phyloP scores from a whole-genome alignment of 306 rosid species.

The Abrus precatorius region DNA sequence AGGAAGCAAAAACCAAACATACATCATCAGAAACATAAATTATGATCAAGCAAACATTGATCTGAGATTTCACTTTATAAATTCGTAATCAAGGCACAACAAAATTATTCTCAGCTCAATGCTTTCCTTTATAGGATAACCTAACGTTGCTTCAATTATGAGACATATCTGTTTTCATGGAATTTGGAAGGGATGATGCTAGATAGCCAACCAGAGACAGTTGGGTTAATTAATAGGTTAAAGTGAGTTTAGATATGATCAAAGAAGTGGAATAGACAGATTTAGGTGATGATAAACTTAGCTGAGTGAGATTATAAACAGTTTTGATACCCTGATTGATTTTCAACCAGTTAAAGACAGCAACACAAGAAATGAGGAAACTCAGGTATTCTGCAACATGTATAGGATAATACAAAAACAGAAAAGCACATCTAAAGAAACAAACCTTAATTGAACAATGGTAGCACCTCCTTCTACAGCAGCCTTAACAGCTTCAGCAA shows the following conservation, averaged over 20 bases:
- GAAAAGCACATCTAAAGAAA: conserved; percentile 36
- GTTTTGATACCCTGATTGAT: background rate
- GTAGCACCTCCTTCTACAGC: conserved; percentile 94
- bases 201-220: conserved; percentile 14
- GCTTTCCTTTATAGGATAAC: conserved; percentile 15
- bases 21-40: conserved; percentile 22
- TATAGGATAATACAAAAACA: conserved; percentile 12
- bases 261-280: conserved; percentile 4
- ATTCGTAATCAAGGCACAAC: conserved; percentile 21
- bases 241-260: conserved; percentile 6
- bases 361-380: background rate
- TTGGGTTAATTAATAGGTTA: background rate
- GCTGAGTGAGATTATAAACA: background rate
- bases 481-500: conserved; percentile 90
- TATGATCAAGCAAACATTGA: conserved; percentile 21
- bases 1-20: conserved; percentile 8
- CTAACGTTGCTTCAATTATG: conserved; percentile 28
- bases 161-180: conserved; percentile 7
- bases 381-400: conserved; percentile 15
- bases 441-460: conserved; percentile 90
- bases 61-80: conserved; percentile 6
- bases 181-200: background rate
- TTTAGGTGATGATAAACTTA: conserved; percentile 4
- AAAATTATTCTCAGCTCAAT: conserved; percentile 2
- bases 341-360: conserved; percentile 23